phyloP scores from a whole-genome alignment of 2,329 filamentous ascomycete genomes.

The Penicillium sp. region DNA sequence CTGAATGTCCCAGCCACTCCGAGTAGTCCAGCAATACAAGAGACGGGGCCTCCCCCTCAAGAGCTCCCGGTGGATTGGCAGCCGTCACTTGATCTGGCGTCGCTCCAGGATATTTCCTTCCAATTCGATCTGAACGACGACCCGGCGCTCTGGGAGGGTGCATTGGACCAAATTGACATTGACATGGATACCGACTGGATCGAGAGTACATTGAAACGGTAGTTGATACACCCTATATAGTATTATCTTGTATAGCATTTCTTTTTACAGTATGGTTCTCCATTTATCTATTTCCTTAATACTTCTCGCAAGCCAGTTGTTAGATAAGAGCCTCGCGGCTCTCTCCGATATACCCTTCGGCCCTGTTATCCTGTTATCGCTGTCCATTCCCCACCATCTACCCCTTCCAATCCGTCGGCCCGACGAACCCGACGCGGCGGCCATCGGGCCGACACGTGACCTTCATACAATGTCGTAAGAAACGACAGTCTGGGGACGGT shows the following conservation, averaged over 20 bases:
- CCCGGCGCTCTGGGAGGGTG: conserved; percentile 43
- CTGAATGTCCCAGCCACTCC: conserved; percentile 13
- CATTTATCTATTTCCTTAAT: neutral
- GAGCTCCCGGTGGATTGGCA: conserved; percentile 18
- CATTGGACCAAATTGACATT: conserved; percentile 40
- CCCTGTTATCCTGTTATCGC: neutral
- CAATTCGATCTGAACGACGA: conserved; percentile 40
- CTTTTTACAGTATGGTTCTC: neutral
- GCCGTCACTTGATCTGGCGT: conserved; percentile 19
- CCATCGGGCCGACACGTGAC: conserved; percentile 34
- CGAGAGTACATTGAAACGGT: conserved; percentile 30
- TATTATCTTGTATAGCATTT: neutral
- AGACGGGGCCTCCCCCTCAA: neutral
- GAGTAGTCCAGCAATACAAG: conserved; percentile 6
- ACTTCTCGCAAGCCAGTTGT: neutral
- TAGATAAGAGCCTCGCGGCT: neutral
- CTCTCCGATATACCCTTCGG: neutral
- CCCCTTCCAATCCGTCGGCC: conserved; percentile 16
- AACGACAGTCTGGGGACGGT: neutral
- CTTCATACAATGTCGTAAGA: conserved; percentile 1
- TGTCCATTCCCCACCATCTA: no score
- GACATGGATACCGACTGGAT: conserved; percentile 45
- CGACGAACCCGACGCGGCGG: conserved; percentile 15
- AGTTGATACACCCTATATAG: neutral
- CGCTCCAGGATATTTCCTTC: conserved; percentile 34